Percentiles rank a stretch among this genome's conserved stretches.
These are phyloP conservation scores for Zygotorulaspora chibaensis DNA, from an alignment of 805 yeast species.

Conservation along the genomic window DNA sequence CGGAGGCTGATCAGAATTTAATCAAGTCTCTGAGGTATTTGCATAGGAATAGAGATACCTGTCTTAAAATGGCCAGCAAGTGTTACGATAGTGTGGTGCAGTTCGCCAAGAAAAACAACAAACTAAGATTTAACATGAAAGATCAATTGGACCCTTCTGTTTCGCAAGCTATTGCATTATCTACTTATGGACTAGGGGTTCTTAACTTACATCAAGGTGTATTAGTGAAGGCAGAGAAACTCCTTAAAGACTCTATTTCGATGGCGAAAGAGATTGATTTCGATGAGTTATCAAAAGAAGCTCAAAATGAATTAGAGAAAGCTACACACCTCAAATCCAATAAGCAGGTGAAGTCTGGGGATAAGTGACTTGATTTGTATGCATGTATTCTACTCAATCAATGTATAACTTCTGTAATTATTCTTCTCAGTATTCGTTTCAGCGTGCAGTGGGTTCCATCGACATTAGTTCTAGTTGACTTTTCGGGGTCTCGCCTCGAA, in stretches of 20 bases:
- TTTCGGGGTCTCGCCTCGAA: no score
- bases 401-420: neutral
- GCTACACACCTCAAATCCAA: constrained; percentile 13
- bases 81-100: constrained; percentile 44
- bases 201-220: constrained; percentile 58
- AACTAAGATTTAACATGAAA: constrained; percentile 31
- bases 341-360: constrained; percentile 4
- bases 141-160: constrained; percentile 42
- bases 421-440: no score
- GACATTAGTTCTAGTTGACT: no score
- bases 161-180: constrained; percentile 68
- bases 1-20: constrained; percentile 23
- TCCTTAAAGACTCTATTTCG: constrained; percentile 63
- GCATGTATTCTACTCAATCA: neutral
- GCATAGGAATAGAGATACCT: constrained; percentile 28
- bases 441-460: no score
- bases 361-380: neutral
- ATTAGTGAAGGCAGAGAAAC: constrained; percentile 52
- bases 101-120: constrained; percentile 37
- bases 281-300: constrained; percentile 55
- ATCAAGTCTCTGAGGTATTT: constrained; percentile 23
- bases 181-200: constrained; percentile 84
- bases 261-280: constrained; percentile 66
- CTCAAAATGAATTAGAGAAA: constrained; percentile 62
- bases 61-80: constrained; percentile 34